Evolutionary conservation across 148 eudicot genomes (phyloP), one percentile per base, ranked within the genome.

Genomic region (Polygonum aviculare): DNA sequence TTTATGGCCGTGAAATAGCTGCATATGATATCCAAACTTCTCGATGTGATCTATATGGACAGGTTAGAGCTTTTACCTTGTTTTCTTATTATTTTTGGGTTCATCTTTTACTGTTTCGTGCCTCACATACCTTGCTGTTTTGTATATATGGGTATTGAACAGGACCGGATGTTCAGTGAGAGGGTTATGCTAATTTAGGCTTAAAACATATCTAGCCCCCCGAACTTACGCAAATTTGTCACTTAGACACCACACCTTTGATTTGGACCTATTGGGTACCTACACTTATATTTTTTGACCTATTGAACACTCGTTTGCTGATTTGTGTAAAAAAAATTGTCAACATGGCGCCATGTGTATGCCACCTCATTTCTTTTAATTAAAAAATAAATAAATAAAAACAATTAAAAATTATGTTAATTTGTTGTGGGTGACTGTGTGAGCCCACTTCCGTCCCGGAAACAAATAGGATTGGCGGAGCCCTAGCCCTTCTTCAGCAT

Each of bases 1-100:
- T 84, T 72, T 93, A 90, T 80, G 98, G 93, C 36, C 94, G 96
- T 31, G 99, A 95, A 79, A 93, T 95, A 75, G 99, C 94, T 73
- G 99, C 96, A 8, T 92, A 89, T 83, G 99, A 95, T 83, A 95
- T 95, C 60, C 99, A 95, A 81, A 93, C 97, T 59, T 82, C 89
- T 55, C 80, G 99, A 69, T 95, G 97, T 83, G 97, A 92, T 86
- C 75, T 95, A 86, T 95, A 95, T 84, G 99, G 99, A 75, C 98
- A 95, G 99, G 99, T 90, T 72, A 82, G 85, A 59, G 55, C 63
- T 69, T 69, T 16, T 49, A 22, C 6, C 18, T 74, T 52, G 69
- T 75, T 60, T 73, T 69, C 41, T 69, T 62, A 9, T 11, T 31
- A 9, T 26, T 50, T 12, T 52, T 41, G 73, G 36, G 48, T 31